Evolutionary conservation across 2,329 filamentous ascomycete species (phyloP).

Genomic region (Triangularia setosa): DNA sequence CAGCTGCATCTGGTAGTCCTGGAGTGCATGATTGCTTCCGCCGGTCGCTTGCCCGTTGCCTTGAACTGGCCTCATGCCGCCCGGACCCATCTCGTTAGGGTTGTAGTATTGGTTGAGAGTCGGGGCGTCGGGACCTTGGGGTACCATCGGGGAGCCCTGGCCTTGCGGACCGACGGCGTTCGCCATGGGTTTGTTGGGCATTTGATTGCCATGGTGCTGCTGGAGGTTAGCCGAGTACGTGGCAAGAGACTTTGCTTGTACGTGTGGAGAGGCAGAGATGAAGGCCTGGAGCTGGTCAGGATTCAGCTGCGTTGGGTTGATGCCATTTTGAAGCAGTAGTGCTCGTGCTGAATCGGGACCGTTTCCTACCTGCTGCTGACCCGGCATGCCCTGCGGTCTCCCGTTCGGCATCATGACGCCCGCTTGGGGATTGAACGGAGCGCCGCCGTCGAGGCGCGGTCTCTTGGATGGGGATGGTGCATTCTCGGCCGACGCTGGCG

Average conservation of each 20-base stretch:
- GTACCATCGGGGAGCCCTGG: slow-evolving; percentile 81
- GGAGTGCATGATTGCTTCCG: slow-evolving; percentile 72
- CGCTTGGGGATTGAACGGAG: slow-evolving; percentile 68
- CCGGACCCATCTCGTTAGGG: slow-evolving; percentile 54
- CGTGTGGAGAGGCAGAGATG: slow-evolving; percentile 50
- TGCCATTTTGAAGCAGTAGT: slow-evolving; percentile 64
- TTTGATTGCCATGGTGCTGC: slow-evolving; percentile 75
- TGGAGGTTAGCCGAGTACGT: slow-evolving; percentile 82
- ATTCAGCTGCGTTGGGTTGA: slow-evolving; percentile 71
- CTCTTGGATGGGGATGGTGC: slow-evolving; percentile 91
- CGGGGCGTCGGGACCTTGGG: slow-evolving; percentile 63
- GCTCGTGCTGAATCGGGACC: slow-evolving; percentile 52
- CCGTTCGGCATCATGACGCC: slow-evolving; percentile 70
- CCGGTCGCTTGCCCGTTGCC: slow-evolving; percentile 45
- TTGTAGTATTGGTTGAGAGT: slow-evolving; percentile 60
- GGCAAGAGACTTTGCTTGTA: slow-evolving; percentile 80
- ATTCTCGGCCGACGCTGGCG: slow-evolving; percentile 79
- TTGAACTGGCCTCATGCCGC: slow-evolving; percentile 55
- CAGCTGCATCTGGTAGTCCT: slow-evolving; percentile 86
- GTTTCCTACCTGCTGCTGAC: slow-evolving; percentile 63
- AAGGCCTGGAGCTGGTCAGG: slow-evolving; percentile 70
- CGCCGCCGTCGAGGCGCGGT: slow-evolving; percentile 73
- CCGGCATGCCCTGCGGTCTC: slow-evolving; percentile 69
- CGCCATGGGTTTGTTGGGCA: slow-evolving; percentile 76
- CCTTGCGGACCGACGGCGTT: slow-evolving; percentile 67